Conservation (phyloP, 1,139 yeast species). For the Insectozyma bohioensis region DNA sequence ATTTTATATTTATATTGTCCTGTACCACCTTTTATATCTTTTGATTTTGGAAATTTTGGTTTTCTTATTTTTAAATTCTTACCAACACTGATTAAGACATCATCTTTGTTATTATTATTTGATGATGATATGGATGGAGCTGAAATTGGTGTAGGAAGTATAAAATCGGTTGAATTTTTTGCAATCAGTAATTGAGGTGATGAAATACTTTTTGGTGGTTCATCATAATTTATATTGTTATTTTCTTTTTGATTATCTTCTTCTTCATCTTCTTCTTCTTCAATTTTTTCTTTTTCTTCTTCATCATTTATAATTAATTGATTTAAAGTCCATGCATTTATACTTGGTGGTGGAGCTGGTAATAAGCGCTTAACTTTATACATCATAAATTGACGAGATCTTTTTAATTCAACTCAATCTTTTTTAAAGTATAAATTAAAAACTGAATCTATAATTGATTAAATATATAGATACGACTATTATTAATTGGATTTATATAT, state of each 20-base stretch:
- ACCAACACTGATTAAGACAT: conserved; percentile 14
- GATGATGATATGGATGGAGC: neutral
- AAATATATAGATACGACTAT: too few relatives aligned
- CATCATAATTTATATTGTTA: neutral
- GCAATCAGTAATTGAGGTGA: conserved; percentile 2
- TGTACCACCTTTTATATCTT: conserved; percentile 10
- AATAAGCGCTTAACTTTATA: conserved; percentile 14
- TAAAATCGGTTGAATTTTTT: neutral
- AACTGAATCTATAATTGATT: too few relatives aligned
- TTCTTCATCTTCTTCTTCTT: neutral
- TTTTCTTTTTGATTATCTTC: neutral
- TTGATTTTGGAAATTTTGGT: conserved; percentile 14
- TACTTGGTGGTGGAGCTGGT: conserved; percentile 20
- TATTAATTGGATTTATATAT: too few relatives aligned
- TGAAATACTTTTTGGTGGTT: conserved; percentile 2
- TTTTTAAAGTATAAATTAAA: too few relatives aligned
- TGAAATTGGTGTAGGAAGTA: conserved; percentile 2
- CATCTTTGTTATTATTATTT: conserved; percentile 5
- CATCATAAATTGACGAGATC: too few relatives aligned
- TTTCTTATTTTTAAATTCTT: conserved; percentile 14
- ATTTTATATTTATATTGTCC: conserved; percentile 8
- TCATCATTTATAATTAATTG: conserved; percentile 8
- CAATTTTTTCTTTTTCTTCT: neutral
- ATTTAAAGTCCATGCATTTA: conserved; percentile 19
- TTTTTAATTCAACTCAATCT: too few relatives aligned